Conservation (phyloP, 2,329 filamentous ascomycete species). For the Fusarium pseudonygamai region DNA sequence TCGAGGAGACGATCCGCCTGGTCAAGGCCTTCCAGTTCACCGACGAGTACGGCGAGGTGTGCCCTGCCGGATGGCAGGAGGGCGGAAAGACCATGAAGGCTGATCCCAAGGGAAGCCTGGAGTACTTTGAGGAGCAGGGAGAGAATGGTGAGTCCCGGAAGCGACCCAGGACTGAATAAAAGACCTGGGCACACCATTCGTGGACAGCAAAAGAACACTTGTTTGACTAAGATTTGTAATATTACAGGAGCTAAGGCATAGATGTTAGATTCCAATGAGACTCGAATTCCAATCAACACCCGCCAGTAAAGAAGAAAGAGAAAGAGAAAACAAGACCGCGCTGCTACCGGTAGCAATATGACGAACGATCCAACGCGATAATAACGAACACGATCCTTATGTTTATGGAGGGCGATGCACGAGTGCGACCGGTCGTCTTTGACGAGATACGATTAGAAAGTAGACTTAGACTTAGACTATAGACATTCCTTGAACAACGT, state of each 20-base stretch:
- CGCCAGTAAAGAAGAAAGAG: conserved; percentile 5
- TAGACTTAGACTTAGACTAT: conserved; percentile 23
- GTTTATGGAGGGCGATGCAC: not conserved
- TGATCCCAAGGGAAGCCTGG: conserved; percentile 60
- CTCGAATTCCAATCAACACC: conserved; percentile 29
- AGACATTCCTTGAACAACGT: conserved; percentile 16
- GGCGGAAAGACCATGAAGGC: conserved; percentile 61
- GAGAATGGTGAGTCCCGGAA: conserved; percentile 38
- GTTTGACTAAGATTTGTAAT: conserved; percentile 33
- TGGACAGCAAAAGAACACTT: not conserved
- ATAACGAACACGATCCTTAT: conserved; percentile 14
- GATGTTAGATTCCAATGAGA: conserved; percentile 32
- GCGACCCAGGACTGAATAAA: conserved; percentile 31
- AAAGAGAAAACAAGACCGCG: not conserved
- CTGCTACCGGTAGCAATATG: conserved; percentile 8
- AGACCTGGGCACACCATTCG: not conserved
- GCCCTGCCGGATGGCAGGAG: conserved; percentile 60
- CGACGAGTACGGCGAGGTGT: conserved; percentile 83
- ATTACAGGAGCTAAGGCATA: conserved; percentile 34
- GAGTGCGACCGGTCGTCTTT: conserved; percentile 6
- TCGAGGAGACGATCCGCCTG: conserved; percentile 72
- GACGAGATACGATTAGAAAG: not conserved
- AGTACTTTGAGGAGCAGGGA: conserved; percentile 54
- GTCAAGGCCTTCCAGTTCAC: conserved; percentile 83
- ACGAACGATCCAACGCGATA: conserved; percentile 14